Conservation (phyloP, 306 rosid genomes). For the Betula pendula region DNA sequence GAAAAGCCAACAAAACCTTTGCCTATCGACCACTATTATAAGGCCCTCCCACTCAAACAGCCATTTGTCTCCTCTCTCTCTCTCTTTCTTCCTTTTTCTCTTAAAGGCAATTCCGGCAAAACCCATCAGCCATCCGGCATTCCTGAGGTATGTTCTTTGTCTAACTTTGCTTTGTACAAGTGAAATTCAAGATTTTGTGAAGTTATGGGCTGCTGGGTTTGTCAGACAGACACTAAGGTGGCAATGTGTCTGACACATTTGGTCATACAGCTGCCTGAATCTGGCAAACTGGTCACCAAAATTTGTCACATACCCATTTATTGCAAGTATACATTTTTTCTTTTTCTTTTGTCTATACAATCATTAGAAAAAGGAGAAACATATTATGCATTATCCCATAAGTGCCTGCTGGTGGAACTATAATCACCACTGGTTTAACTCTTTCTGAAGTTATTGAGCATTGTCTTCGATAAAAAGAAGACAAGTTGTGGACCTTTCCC, state of each 20-base stretch:
- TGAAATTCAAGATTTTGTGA: background rate
- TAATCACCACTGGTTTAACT: background rate
- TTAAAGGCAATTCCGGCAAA: slow-evolving; percentile 24
- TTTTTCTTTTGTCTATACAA: background rate
- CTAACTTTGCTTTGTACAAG: background rate
- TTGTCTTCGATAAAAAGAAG: slow-evolving; percentile 6
- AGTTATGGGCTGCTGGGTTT: background rate
- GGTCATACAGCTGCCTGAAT: slow-evolving; percentile 1
- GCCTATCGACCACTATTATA: slow-evolving; percentile 41
- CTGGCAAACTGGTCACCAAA: background rate
- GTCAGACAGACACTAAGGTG: background rate
- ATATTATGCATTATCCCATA: background rate
- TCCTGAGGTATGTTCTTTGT: slow-evolving; percentile 42
- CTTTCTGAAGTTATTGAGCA: background rate
- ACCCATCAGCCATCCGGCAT: slow-evolving; percentile 36
- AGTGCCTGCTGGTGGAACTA: background rate
- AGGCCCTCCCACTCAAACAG: background rate
- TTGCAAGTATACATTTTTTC: background rate
- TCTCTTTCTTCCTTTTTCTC: slow-evolving; percentile 20
- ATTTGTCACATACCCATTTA: slow-evolving; percentile 3
- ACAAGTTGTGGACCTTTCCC: background rate
- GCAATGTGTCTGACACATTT: slow-evolving; percentile 11
- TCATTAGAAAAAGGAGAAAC: background rate
- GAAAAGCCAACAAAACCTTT: slow-evolving; percentile 54
- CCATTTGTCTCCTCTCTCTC: slow-evolving; percentile 16